These are phyloP conservation scores for Chenopodium formosanum DNA, from an alignment of 148 eudicot species.

Conservation along the genomic window DNA sequence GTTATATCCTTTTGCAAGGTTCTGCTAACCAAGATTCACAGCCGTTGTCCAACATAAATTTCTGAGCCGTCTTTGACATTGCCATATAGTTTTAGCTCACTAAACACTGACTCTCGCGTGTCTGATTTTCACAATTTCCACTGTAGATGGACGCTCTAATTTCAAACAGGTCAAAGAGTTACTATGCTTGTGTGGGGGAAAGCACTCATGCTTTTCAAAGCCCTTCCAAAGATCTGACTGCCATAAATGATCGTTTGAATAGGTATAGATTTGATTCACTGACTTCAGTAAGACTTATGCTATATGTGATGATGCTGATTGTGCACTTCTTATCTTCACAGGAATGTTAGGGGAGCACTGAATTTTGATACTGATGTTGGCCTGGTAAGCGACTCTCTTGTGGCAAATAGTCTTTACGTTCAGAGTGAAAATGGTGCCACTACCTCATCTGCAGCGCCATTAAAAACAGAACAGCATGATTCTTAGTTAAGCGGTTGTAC, in stretches of 20 bases:
- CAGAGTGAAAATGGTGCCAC: constrained; percentile 55
- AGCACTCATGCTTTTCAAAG: constrained; percentile 99
- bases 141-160: constrained; percentile 85
- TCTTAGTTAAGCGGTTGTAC: constrained; percentile 32
- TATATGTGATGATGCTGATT: constrained; percentile 12
- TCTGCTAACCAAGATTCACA: neutral
- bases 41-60: neutral
- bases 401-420: constrained; percentile 68
- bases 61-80: too few species aligned
- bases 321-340: constrained; percentile 16
- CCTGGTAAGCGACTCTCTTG: constrained; percentile 81
- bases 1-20: neutral
- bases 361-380: constrained; percentile 68
- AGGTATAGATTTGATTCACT: constrained; percentile 33
- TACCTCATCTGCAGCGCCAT: constrained; percentile 38
- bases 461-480: constrained; percentile 72
- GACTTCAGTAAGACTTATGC: neutral
- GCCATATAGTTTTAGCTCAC: neutral
- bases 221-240: constrained; percentile 95
- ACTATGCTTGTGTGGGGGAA: constrained; percentile 99
- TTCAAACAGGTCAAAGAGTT: constrained; percentile 85
- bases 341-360: constrained; percentile 67
- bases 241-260: constrained; percentile 88
- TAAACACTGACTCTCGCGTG: neutral
- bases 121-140: constrained; percentile 7